Conservation (phyloP, 192 early-diverging fungal species). For the Helicostylum pulchrum region DNA sequence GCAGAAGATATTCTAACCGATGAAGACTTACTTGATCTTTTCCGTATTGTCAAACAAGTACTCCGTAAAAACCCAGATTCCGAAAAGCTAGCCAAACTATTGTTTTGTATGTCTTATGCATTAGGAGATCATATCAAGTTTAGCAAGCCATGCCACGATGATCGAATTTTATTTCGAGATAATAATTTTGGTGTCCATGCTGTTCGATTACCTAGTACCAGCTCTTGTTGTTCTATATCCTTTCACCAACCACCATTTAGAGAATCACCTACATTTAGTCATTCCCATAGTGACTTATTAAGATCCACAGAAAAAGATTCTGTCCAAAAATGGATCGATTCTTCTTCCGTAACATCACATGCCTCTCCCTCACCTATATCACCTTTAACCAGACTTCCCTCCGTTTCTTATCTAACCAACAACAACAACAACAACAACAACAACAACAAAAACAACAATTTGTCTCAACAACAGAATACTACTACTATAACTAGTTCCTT, state of each 20-base stretch:
- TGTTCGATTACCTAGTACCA: slow-evolving; percentile 11
- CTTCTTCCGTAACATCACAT: slow-evolving; percentile 9
- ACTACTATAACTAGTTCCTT: no score
- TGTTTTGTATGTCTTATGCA: slow-evolving; percentile 37
- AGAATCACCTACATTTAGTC: slow-evolving; percentile 4
- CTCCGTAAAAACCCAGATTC: slow-evolving; percentile 28
- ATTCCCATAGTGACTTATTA: neutral
- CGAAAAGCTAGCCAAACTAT: slow-evolving; percentile 30
- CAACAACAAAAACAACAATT: neutral
- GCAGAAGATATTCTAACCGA: slow-evolving; percentile 41
- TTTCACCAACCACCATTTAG: slow-evolving; percentile 2
- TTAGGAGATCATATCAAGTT: slow-evolving; percentile 30
- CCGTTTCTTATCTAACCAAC: slow-evolving; percentile 17
- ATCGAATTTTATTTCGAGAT: slow-evolving; percentile 25
- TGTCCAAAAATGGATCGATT: slow-evolving; percentile 23
- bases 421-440: neutral
- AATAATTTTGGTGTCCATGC: slow-evolving; percentile 1
- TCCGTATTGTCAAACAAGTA: slow-evolving; percentile 30
- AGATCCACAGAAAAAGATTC: slow-evolving; percentile 6
- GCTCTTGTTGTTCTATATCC: neutral
- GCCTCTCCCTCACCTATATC: neutral
- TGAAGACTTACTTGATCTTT: slow-evolving; percentile 36
- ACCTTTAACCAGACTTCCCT: slow-evolving; percentile 1
- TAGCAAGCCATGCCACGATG: slow-evolving; percentile 23
- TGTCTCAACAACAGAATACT: neutral